Percentiles rank a stretch among this genome's conserved stretches.
Conservation (phyloP, 176 grass and related monocot species). For the Zoysia pacifica region DNA sequence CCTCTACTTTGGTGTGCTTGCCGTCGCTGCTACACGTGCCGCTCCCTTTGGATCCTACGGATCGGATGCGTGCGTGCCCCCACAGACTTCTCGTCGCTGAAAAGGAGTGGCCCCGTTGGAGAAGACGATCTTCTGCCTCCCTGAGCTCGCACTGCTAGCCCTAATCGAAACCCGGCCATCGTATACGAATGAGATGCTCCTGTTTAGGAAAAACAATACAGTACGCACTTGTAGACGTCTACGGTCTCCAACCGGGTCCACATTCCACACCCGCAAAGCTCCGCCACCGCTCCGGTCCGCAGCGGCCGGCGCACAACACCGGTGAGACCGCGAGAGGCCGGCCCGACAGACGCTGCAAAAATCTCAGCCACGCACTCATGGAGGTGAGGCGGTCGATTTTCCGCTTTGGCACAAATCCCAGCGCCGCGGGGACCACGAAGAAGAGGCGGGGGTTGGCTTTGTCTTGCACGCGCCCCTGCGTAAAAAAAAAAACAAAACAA, state of each 20-base stretch:
- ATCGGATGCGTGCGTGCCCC: not conserved
- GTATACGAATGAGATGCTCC: not conserved
- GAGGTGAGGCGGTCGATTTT: conserved; percentile 39
- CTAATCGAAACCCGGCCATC: not conserved
- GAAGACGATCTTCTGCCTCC: too few species aligned
- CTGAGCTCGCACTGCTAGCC: not conserved
- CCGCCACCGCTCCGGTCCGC: not conserved
- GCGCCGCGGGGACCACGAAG: conserved; percentile 37
- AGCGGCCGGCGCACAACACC: not conserved
- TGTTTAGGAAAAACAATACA: too few species aligned
- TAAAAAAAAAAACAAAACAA: conserved; percentile 35
- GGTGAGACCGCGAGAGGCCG: not conserved
- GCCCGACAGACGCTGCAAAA: not conserved
- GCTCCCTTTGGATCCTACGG: conserved; percentile 40
- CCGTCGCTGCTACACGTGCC: conserved; percentile 13
- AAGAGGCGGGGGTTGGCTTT: not conserved
- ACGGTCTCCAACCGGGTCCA: not conserved
- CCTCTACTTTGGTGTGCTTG: not conserved
- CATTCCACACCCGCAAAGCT: not conserved
- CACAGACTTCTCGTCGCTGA: not conserved
- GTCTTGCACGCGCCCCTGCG: conserved; percentile 15
- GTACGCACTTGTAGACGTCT: not conserved
- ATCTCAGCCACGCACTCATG: conserved; percentile 19
- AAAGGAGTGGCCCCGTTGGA: not conserved
- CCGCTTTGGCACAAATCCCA: conserved; percentile 46